Evolutionary conservation across 768 basidiomycete species (phyloP), one percentile per base, ranked within the genome.

Genomic region (Kwoniella mangroviensis): DNA sequence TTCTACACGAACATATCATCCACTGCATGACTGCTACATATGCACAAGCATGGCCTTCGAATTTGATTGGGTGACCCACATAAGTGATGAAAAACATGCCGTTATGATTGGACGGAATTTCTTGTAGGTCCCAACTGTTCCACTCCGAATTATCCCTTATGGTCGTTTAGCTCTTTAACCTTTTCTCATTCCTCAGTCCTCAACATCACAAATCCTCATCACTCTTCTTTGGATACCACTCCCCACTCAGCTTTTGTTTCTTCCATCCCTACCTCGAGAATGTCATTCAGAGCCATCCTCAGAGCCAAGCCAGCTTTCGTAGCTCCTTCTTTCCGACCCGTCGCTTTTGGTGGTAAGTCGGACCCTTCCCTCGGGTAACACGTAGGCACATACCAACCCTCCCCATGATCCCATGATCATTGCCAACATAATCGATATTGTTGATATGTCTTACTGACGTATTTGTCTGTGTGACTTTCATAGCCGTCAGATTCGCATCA

Each of bases 401-500:
- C 28, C 28, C 6, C 28, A 28, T 28, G 28, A 28, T 28, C 28
- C 6, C 28, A 28, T 28, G 28, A 28, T 28, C 28, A 28, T 4
- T 28, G 6, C 28, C 28, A 28, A 28, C 6, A 28, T 28, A 4
- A 28, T 5, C 28, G 28, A 28, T 28, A 28, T 5, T 28, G 28
- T 51, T 51, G 4, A 10, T 51, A n/a, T 51, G 49, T 4, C 19
- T 55, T 19, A 22, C 40, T 24, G 13, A 49, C 15, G 10, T 15
- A 10, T 49, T 15, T 49, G 5, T 49, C 53, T 59, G n/a, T n/a
- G n/a, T n/a, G n/a, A 21, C 5, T 4, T 1, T 34, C 6, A 4
- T 52, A 76, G 75, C 73, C 51, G 56, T 77, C 64, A 71, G 79
- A 69, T 73, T 69, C 76, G 74, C 74, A 68, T 78, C 79, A 24